A percentile compares a stretch with the other conserved stretches of the same genome.
phyloP scores from a whole-genome alignment of 257 asterid genomes.

The Nicotiana tomentosiformis region DNA sequence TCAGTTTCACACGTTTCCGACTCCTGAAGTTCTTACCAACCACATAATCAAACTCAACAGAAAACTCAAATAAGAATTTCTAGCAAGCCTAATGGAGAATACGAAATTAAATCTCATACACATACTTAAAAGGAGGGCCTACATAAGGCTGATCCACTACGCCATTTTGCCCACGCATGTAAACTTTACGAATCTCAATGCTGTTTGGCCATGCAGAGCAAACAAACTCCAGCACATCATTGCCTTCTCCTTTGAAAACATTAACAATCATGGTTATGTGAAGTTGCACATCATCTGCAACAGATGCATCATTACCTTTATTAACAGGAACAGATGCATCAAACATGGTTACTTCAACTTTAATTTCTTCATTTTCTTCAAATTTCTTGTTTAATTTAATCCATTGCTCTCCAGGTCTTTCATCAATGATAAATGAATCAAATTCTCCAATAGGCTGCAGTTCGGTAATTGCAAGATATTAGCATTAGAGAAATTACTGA shows the following conservation, averaged over 20 bases:
- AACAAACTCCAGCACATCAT: constrained; percentile 54
- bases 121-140: constrained; percentile 84
- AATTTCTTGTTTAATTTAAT: constrained; percentile 53
- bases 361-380: constrained; percentile 70
- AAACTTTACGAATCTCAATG: constrained; percentile 57
- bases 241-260: constrained; percentile 55
- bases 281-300: constrained; percentile 50
- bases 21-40: background rate
- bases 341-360: constrained; percentile 85
- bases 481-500: constrained; percentile 31
- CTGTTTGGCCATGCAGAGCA: constrained; percentile 85
- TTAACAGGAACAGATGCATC: constrained; percentile 58
- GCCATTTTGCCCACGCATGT: constrained; percentile 36
- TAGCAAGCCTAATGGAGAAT: constrained; percentile 2
- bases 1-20: background rate
- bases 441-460: constrained; percentile 57
- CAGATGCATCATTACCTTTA: constrained; percentile 32
- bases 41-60: background rate
- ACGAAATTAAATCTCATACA: background rate
- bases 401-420: constrained; percentile 84
- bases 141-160: constrained; percentile 27
- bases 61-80: background rate
- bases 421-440: constrained; percentile 63
- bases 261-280: constrained; percentile 55
- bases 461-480: background rate